These are phyloP conservation scores for Epichloe baconii DNA, from an alignment of 2,329 filamentous ascomycete species.

Conservation along the genomic window DNA sequence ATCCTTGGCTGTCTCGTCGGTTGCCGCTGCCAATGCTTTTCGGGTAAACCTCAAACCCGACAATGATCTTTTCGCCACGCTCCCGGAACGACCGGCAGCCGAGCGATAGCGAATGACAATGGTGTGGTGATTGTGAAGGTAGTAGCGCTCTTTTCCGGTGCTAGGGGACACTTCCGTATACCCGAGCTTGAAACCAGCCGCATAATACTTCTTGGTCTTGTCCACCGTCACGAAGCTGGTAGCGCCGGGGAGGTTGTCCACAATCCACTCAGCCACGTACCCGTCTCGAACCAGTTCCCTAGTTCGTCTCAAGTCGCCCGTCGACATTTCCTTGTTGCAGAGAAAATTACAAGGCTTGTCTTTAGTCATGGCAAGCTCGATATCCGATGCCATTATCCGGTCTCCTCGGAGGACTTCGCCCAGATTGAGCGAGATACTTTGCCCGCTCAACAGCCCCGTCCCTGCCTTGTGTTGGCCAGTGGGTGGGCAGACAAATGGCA, in stretches of 20 bases:
- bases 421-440: constrained; percentile 69
- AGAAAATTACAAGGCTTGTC: constrained; percentile 62
- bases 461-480: constrained; percentile 53
- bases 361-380: constrained; percentile 64
- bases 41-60: constrained; percentile 81
- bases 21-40: constrained; percentile 59
- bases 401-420: constrained; percentile 81
- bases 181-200: constrained; percentile 78
- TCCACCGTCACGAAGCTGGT: constrained; percentile 82
- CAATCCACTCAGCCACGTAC: constrained; percentile 87
- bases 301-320: constrained; percentile 52
- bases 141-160: constrained; percentile 51
- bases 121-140: constrained; percentile 79
- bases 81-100: constrained; percentile 57
- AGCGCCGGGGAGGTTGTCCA: constrained; percentile 80
- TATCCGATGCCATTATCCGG: constrained; percentile 72
- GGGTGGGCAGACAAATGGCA: constrained; percentile 76
- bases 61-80: constrained; percentile 63
- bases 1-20: constrained; percentile 49
- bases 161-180: constrained; percentile 53
- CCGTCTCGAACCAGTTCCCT: constrained; percentile 62
- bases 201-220: constrained; percentile 76
- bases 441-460: constrained; percentile 57
- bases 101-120: constrained; percentile 68
- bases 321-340: constrained; percentile 54